These are phyloP conservation scores for Aspergillus udagawae DNA, from an alignment of 2,329 filamentous ascomycete genomes.

Conservation along the genomic window DNA sequence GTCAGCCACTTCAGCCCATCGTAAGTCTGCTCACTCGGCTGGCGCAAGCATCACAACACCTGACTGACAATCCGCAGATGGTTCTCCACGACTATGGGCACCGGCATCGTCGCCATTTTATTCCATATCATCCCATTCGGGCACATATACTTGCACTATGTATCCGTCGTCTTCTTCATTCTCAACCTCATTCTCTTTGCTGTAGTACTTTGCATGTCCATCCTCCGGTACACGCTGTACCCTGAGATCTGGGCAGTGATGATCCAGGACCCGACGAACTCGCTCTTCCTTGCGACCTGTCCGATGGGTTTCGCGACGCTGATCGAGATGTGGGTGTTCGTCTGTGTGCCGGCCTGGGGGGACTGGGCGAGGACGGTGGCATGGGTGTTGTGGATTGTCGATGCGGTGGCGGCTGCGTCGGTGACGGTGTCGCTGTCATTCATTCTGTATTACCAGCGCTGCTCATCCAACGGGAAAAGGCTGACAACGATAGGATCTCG, in stretches of 20 bases:
- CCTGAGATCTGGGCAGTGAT: slow-evolving; percentile 61
- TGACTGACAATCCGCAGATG: slow-evolving; percentile 36
- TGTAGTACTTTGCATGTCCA: slow-evolving; percentile 51
- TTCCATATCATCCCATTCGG: slow-evolving; percentile 61
- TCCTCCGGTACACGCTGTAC: slow-evolving; percentile 58
- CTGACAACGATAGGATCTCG: slow-evolving; percentile 33
- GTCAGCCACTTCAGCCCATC: slow-evolving; percentile 55
- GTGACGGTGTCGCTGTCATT: slow-evolving; percentile 48
- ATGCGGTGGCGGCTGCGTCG: slow-evolving; percentile 42
- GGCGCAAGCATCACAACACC: neutral
- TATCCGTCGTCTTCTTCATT: slow-evolving; percentile 58
- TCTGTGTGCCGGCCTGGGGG: slow-evolving; percentile 56
- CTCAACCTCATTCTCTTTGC: slow-evolving; percentile 59
- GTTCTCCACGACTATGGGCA: slow-evolving; percentile 64
- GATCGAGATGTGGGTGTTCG: slow-evolving; percentile 58
- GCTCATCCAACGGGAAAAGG: slow-evolving; percentile 8
- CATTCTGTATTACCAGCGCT: slow-evolving; percentile 46
- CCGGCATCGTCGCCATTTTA: slow-evolving; percentile 62
- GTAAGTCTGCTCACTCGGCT: slow-evolving; percentile 32
- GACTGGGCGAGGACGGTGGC: slow-evolving; percentile 45
- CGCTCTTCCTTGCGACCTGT: slow-evolving; percentile 61
- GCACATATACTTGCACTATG: slow-evolving; percentile 53
- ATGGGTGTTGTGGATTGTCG: slow-evolving; percentile 50
- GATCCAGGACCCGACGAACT: slow-evolving; percentile 61
- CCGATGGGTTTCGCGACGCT: slow-evolving; percentile 64